These are phyloP conservation scores for Papiliotrema nemorosa DNA, from an alignment of 1,284 basidiomycete genomes.

Conservation along the genomic window DNA sequence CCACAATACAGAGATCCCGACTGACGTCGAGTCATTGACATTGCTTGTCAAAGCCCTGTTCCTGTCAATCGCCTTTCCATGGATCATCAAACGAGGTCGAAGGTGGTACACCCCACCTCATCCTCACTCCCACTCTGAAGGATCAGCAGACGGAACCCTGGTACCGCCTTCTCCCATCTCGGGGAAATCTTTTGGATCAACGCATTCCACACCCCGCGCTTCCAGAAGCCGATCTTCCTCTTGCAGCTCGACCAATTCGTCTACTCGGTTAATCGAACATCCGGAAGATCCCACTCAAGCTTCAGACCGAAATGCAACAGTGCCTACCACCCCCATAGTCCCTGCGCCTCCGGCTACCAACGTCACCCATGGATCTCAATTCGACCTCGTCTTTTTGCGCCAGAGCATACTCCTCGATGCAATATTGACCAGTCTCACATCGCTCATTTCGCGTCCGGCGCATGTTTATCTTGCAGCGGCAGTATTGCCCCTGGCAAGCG, in stretches of 20 bases:
- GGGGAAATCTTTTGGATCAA: too few species aligned
- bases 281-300: too few species aligned
- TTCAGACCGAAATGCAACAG: too few species aligned
- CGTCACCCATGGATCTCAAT: conserved; percentile 27
- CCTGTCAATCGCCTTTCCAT: conserved; percentile 42
- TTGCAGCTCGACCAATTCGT: too few species aligned
- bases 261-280: too few species aligned
- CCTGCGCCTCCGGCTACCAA: conserved; percentile 18
- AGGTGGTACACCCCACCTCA: conserved; percentile 5
- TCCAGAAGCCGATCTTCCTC: too few species aligned
- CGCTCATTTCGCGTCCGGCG: conserved; percentile 26
- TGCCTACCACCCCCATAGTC: too few species aligned
- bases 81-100: conserved; percentile 38
- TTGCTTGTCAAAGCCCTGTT: conserved; percentile 41
- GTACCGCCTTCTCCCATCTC: too few species aligned
- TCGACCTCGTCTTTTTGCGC: conserved; percentile 46
- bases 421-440: conserved; percentile 30
- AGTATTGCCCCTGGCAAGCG: conserved; percentile 45
- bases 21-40: conserved; percentile 17
- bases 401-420: conserved; percentile 45
- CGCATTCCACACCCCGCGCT: too few species aligned
- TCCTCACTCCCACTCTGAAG: too few species aligned
- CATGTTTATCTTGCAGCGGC: conserved; percentile 45
- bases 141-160: too few species aligned
- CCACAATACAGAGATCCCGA: too few species aligned